A percentile compares a stretch with the other conserved stretches of the same genome.
Conservation (phyloP, 495 filamentous ascomycete species). For the Trichoderma erinaceum region DNA sequence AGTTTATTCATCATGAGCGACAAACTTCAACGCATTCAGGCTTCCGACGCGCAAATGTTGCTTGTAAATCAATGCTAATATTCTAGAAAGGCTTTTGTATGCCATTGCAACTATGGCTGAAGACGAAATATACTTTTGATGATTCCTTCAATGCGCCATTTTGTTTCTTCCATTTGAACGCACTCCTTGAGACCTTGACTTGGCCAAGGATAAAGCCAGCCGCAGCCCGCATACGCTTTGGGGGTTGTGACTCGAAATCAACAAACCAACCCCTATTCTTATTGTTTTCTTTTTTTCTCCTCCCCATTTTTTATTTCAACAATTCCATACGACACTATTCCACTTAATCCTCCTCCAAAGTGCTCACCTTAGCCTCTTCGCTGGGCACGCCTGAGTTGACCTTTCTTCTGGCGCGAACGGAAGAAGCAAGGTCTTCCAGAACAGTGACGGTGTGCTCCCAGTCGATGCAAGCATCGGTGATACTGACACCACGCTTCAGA, state of each 20-base stretch:
- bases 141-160: neutral
- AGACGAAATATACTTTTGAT: neutral
- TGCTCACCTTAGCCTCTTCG: constrained; percentile 23
- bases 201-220: neutral
- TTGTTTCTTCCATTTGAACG: neutral
- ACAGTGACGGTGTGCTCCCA: constrained; percentile 85
- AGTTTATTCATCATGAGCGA: neutral
- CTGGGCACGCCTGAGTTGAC: constrained; percentile 4
- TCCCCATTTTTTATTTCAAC: neutral
- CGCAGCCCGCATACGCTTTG: neutral
- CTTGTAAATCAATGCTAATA: neutral
- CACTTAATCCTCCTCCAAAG: constrained; percentile 39
- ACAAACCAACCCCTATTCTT: neutral
- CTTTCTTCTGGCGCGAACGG: constrained; percentile 70
- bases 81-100: neutral
- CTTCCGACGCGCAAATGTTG: neutral
- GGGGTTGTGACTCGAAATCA: constrained; percentile 2
- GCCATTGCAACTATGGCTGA: neutral
- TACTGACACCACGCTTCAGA: constrained; percentile 87
- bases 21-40: neutral
- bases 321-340: neutral
- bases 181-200: neutral
- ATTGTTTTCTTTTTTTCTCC: neutral
- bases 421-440: constrained; percentile 78
- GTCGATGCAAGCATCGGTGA: constrained; percentile 95